A percentile compares a stretch with the other conserved stretches of the same genome.
These are phyloP conservation scores for Fusarium liriodendri DNA, from an alignment of 2,329 filamentous ascomycete genomes.

Conservation along the genomic window DNA sequence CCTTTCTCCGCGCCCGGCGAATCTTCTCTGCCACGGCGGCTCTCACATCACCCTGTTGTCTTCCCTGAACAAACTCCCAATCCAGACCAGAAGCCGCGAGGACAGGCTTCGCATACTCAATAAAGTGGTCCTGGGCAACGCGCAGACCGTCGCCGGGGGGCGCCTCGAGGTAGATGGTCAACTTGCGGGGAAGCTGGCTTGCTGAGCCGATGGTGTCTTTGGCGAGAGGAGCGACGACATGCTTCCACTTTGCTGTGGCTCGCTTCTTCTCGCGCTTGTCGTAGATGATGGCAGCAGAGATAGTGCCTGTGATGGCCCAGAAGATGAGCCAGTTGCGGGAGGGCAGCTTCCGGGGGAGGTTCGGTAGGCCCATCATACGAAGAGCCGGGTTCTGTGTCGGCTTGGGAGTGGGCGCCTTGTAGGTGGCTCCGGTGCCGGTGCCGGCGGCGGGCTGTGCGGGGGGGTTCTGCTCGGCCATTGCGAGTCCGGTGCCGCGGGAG, in stretches of 20 bases:
- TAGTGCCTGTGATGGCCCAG: conserved; percentile 79
- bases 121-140: conserved; percentile 91
- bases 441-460: conserved; percentile 42
- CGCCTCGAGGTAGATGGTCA: conserved; percentile 87
- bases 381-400: conserved; percentile 75
- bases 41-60: conserved; percentile 91
- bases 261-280: conserved; percentile 91
- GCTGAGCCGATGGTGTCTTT: conserved; percentile 76
- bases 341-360: conserved; percentile 84
- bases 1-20: conserved; percentile 73
- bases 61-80: conserved; percentile 95
- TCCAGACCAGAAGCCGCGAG: conserved; percentile 90
- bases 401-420: conserved; percentile 53
- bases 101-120: conserved; percentile 94
- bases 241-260: conserved; percentile 87
- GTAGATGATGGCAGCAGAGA: conserved; percentile 86
- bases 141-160: conserved; percentile 89
- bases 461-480: conserved; percentile 41
- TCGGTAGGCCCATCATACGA: conserved; percentile 86
- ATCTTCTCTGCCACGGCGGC: conserved; percentile 89
- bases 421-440: conserved; percentile 40
- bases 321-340: conserved; percentile 99
- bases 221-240: conserved; percentile 85
- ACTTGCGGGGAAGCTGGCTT: conserved; percentile 80
- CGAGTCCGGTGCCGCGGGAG: neutral